These are phyloP conservation scores for Alternaria burnsii DNA, from an alignment of 2,329 filamentous ascomycete genomes.

Conservation along the genomic window DNA sequence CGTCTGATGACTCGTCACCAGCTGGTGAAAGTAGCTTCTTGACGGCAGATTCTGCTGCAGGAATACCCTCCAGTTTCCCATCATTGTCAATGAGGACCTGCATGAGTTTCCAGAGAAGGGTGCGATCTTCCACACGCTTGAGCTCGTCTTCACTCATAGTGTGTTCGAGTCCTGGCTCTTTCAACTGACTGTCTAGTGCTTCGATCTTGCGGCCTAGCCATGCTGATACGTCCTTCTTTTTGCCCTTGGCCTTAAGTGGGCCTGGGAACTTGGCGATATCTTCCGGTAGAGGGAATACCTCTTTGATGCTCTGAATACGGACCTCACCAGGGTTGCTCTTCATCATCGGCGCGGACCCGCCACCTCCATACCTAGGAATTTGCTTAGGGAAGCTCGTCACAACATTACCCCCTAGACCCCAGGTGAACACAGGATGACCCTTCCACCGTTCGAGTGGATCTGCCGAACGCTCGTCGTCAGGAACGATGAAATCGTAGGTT, in stretches of 20 bases:
- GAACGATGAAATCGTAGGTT: slow-evolving; percentile 64
- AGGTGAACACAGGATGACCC: slow-evolving; percentile 84
- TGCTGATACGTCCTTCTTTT: slow-evolving; percentile 89
- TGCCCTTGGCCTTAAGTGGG: slow-evolving; percentile 85
- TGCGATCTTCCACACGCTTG: slow-evolving; percentile 79
- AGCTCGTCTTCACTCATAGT: slow-evolving; percentile 64
- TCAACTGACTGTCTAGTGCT: slow-evolving; percentile 66
- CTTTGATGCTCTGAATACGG: slow-evolving; percentile 77
- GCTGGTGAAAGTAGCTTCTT: slow-evolving; percentile 76
- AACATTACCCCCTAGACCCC: slow-evolving; percentile 85
- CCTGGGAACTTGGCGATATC: slow-evolving; percentile 85
- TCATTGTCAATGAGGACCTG: slow-evolving; percentile 86
- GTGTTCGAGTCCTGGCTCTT: slow-evolving; percentile 58
- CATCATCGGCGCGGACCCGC: slow-evolving; percentile 76
- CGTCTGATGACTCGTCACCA: slow-evolving; percentile 27
- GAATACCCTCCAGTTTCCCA: slow-evolving; percentile 76
- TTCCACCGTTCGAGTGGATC: slow-evolving; percentile 91
- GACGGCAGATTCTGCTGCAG: slow-evolving; percentile 78
- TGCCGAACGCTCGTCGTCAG: slow-evolving; percentile 64
- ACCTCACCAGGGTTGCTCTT: slow-evolving; percentile 84
- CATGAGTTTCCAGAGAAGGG: slow-evolving; percentile 87
- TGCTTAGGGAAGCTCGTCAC: slow-evolving; percentile 89
- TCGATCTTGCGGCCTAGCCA: slow-evolving; percentile 86
- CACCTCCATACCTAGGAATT: slow-evolving; percentile 83
- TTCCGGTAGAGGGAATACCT: slow-evolving; percentile 75